These are phyloP conservation scores for Cutaneotrichosporon daszewskae DNA, from an alignment of 1,284 basidiomycete genomes.

Conservation along the genomic window DNA sequence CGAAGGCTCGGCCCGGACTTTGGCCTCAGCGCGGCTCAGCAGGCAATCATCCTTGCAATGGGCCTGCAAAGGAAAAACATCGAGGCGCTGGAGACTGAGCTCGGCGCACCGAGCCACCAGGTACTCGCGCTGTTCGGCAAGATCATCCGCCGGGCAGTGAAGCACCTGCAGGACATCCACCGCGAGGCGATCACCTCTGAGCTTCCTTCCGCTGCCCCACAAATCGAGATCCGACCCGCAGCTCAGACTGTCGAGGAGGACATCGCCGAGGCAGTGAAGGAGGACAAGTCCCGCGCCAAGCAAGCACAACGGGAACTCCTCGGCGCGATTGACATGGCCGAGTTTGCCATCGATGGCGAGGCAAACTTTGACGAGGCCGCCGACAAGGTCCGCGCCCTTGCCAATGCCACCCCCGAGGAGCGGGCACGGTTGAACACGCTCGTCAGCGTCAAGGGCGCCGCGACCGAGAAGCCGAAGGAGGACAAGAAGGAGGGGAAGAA, in stretches of 20 bases:
- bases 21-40: constrained; percentile 74
- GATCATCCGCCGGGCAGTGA: constrained; percentile 77
- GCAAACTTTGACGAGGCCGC: constrained; percentile 71
- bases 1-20: constrained; percentile 59
- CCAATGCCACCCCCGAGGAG: constrained; percentile 41
- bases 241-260: constrained; percentile 52
- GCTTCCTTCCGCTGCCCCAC: constrained; percentile 46
- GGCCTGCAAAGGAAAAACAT: constrained; percentile 88
- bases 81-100: constrained; percentile 83
- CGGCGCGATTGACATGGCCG: constrained; percentile 71
- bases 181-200: constrained; percentile 65
- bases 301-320: constrained; percentile 70
- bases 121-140: constrained; percentile 88
- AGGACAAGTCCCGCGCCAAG: constrained; percentile 43
- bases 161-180: constrained; percentile 72
- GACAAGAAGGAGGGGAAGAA: constrained; percentile 34
- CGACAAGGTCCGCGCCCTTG: constrained; percentile 58
- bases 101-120: constrained; percentile 64
- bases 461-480: constrained; percentile 54
- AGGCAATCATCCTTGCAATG: constrained; percentile 78
- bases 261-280: constrained; percentile 54
- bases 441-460: constrained; percentile 65
- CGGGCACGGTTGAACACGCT: constrained; percentile 58
- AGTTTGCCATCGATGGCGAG: constrained; percentile 72
- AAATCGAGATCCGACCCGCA: constrained; percentile 4